Evolutionary conservation across 306 rosid genomes (phyloP).

Genomic region (Quercus bicolor): DNA sequence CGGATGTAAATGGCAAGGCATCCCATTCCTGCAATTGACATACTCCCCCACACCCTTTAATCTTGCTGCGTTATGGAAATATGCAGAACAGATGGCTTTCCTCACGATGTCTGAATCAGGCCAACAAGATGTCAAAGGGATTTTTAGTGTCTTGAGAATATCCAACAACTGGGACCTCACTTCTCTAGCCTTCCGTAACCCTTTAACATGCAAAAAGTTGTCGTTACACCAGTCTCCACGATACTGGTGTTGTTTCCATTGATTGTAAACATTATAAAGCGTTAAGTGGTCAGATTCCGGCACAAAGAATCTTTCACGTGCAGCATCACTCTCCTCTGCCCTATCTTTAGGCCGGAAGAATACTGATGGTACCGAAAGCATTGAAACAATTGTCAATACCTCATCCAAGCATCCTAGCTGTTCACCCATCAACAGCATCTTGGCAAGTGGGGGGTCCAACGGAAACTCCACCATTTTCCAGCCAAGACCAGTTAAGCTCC

Average conservation of each 20-base stretch:
- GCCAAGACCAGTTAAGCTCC: constrained; percentile 82
- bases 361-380: constrained; percentile 98
- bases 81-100: constrained; percentile 92
- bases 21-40: constrained; percentile 78
- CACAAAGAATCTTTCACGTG: constrained; percentile 82
- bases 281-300: constrained; percentile 97
- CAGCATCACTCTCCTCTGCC: constrained; percentile 97
- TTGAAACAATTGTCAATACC: constrained; percentile 88
- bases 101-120: constrained; percentile 89
- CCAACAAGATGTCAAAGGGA: constrained; percentile 67
- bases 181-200: constrained; percentile 88
- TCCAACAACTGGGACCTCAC: constrained; percentile 92
- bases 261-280: constrained; percentile 85
- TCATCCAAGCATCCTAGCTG: constrained; percentile 77
- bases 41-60: constrained; percentile 96
- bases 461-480: constrained; percentile 99
- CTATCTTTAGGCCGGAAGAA: constrained; percentile 96
- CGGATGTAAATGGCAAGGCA: constrained; percentile 96
- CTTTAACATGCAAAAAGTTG: constrained; percentile 89
- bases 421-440: constrained; percentile 94
- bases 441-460: constrained; percentile 93
- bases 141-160: constrained; percentile 79
- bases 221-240: constrained; percentile 99
- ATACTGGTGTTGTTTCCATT: constrained; percentile 94
- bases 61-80: constrained; percentile 88